phyloP scores from a whole-genome alignment of 371 early-diverging fungal genomes.

The Mortierella sp. region DNA sequence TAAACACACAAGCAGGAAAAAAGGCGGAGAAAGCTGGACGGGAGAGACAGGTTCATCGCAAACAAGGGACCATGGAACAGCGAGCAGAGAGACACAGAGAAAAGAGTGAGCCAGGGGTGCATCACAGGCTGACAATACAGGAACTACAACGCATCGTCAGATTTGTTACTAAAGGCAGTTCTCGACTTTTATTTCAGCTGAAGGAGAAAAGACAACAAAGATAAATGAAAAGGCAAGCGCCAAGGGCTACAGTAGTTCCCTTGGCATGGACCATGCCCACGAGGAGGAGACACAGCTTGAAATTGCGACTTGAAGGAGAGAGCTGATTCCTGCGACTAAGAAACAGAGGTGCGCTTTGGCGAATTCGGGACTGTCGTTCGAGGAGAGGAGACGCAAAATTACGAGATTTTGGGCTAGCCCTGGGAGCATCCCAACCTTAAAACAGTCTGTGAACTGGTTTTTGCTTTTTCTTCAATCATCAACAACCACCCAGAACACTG shows the following conservation, averaged over 20 bases:
- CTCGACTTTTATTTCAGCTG: no score
- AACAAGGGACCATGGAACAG: not conserved
- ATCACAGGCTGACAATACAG: no score
- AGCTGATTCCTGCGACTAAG: not conserved
- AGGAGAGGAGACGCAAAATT: no score
- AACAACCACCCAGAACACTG: not conserved
- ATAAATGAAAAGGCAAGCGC: no score
- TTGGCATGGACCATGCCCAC: not conserved
- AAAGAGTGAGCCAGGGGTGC: not conserved
- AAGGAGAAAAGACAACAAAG: no score
- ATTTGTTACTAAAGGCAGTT: no score
- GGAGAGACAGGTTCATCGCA: not conserved
- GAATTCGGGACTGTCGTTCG: not conserved
- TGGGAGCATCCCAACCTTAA: not conserved
- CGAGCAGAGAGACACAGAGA: not conserved
- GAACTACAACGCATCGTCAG: no score
- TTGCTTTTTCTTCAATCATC: not conserved
- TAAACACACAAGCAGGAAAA: not conserved
- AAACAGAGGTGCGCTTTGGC: not conserved
- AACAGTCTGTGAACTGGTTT: not conserved
- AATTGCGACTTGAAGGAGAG: not conserved
- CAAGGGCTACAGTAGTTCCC: no score
- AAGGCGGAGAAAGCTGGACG: not conserved
- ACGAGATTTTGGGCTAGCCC: no score
- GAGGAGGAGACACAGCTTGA: not conserved